A percentile compares a stretch with the other conserved stretches of the same genome.
Evolutionary conservation across 2,329 filamentous ascomycete species (phyloP).

Genomic region (Monilinia aucupariae): DNA sequence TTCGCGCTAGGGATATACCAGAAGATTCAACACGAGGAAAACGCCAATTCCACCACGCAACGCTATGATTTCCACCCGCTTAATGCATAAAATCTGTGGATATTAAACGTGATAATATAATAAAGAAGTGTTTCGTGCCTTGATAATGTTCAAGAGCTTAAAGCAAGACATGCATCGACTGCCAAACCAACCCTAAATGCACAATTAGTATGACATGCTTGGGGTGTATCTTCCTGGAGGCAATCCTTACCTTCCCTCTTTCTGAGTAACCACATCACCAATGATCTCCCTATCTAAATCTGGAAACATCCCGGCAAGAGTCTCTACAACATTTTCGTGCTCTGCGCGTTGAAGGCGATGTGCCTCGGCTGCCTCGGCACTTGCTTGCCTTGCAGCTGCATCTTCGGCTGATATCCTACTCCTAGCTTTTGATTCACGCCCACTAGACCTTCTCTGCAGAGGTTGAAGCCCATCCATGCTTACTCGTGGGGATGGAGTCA

Average conservation of each 20-base stretch:
- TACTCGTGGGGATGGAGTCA: constrained; percentile 31
- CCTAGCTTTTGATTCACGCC: constrained; percentile 21
- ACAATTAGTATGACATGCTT: constrained; percentile 26
- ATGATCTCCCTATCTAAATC: constrained; percentile 91
- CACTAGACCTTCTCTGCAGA: constrained; percentile 20
- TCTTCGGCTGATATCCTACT: constrained; percentile 66
- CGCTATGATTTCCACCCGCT: constrained; percentile 18
- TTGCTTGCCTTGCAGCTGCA: constrained; percentile 83
- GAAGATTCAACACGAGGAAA: constrained; percentile 16
- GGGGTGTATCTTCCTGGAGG: background rate
- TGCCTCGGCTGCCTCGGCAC: constrained; percentile 82
- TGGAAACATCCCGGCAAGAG: constrained; percentile 92
- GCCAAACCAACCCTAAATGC: constrained; percentile 66
- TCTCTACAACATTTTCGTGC: constrained; percentile 88
- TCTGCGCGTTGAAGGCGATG: constrained; percentile 76
- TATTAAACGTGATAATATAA: constrained; percentile 16
- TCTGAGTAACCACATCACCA: constrained; percentile 91
- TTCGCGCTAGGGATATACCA: constrained; percentile 18
- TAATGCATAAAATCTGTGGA: constrained; percentile 15
- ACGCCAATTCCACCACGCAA: constrained; percentile 17
- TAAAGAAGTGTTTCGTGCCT: constrained; percentile 1
- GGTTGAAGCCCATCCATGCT: constrained; percentile 27
- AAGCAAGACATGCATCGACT: constrained; percentile 78
- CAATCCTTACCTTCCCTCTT: constrained; percentile 74
- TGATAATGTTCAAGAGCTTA: constrained; percentile 38